Base-by-base conservation (phyloP, 2,329 filamentous ascomycete species). In the Diplodia scrobiculata region DNA sequence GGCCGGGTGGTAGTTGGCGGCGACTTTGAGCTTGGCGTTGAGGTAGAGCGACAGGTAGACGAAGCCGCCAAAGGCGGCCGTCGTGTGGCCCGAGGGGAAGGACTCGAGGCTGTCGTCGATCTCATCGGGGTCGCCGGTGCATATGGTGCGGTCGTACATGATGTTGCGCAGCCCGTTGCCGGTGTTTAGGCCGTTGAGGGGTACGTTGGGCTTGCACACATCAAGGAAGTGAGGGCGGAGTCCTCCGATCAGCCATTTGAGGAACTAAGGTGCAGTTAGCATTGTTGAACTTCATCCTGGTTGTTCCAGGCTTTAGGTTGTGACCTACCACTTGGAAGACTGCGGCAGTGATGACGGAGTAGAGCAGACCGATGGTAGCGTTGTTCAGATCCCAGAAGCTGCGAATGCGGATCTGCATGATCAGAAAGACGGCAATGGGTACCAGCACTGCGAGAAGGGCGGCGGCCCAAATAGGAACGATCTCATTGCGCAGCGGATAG, bases 11-110 rank as follows among this genome's bases (percentile, higher is more conserved):
- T 89, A 89, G 79, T 91, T 89, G 69, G 85, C 80, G 71, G 87
- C 91, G 66, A 91, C 84, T 81, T 91, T 92, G 70, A 92, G 82
- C 79, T 92, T 92, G 55, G 88, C 89, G 75, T 92, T 92, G 52
- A 92, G 84, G 78, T 91, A 92, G 1, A 92, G 80, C 70, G 84
- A 89, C 2, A 92, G 78, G 73, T 85, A 92, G 25, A 90, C 82
- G 70, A 91, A 89, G 5, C 88, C 89, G 0, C 87, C 88, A 67
- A 91, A 91, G 0, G 88, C 89, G 0, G 89, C 89, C 0, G 89
- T 90, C 5, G 87, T 87, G 76, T 92, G 90, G 0, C 90, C 90
- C 1, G 86, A 89, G 0, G 90, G 90, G 76, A 92, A 88, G 0
- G 86, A 88, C 73, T 91, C 87, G 0, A 92, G 81, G 1, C 83